These are phyloP conservation scores for Rubia balearica DNA, from an alignment of 305 asterid genomes.

Conservation along the genomic window DNA sequence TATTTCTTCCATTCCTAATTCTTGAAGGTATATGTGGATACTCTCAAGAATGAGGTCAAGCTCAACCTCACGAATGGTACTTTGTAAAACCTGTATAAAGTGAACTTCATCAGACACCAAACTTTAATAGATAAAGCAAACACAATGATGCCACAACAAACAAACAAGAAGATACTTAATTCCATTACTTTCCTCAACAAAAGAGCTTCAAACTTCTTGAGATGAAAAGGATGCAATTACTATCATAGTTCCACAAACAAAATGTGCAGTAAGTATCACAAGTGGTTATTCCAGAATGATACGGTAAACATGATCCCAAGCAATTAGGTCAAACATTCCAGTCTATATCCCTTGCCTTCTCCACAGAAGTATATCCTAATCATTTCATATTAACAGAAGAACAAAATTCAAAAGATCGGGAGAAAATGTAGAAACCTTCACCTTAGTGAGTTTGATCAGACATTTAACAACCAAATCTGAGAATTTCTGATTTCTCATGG, in stretches of 20 bases:
- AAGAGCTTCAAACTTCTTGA: neutral
- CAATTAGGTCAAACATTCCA: no score
- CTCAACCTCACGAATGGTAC: conserved; percentile 86
- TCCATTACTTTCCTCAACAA: neutral
- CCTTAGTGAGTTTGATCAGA: conserved; percentile 97
- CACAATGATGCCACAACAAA: neutral
- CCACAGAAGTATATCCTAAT: neutral
- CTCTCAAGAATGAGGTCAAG: conserved; percentile 97
- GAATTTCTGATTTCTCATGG: conserved; percentile 82
- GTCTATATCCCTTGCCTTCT: neutral
- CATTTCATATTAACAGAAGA: neutral
- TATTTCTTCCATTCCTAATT: conserved; percentile 96
- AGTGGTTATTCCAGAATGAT: no score
- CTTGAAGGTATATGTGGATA: conserved; percentile 93
- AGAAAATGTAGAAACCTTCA: conserved; percentile 17
- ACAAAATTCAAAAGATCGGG: neutral
- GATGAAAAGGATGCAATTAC: neutral
- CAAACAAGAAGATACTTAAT: no score
- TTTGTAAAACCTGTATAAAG: conserved; percentile 75
- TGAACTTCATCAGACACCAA: neutral
- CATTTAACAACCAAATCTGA: conserved; percentile 98
- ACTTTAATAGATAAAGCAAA: neutral
- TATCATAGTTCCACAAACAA: neutral
- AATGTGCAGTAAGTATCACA: neutral
- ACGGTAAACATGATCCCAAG: no score